Percentiles rank a stretch among this genome's conserved stretches.
Conservation (phyloP, 2,329 filamentous ascomycete genomes). For the Cyphellophora attinorum region DNA sequence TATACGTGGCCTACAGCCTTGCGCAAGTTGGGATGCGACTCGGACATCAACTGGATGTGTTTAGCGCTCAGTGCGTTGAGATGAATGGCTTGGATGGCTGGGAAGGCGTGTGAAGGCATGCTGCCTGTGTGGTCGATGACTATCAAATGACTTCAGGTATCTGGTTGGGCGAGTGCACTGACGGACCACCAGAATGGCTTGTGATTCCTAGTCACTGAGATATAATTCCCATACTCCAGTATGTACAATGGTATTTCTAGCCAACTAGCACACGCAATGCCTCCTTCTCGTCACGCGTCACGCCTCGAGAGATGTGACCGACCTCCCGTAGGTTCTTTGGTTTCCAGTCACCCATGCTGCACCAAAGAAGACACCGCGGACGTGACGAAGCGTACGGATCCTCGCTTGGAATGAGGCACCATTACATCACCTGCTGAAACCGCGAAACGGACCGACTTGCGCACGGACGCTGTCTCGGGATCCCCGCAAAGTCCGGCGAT, state of each 20-base stretch:
- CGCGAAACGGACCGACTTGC: conserved; percentile 1
- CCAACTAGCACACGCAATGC: background rate
- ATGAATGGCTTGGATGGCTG: background rate
- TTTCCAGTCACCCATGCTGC: background rate
- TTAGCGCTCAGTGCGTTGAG: conserved; percentile 1
- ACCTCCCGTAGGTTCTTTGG: background rate
- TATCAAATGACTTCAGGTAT: conserved; percentile 1
- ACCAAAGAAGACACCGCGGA: background rate
- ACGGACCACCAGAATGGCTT: background rate
- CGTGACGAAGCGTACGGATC: conserved; percentile 1
- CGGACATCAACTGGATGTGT: background rate
- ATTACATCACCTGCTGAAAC: background rate
- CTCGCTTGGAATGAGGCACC: background rate
- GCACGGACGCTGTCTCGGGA: background rate
- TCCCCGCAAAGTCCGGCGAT: background rate
- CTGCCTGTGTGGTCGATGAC: background rate
- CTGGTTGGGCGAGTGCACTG: background rate
- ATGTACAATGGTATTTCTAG: conserved; percentile 1
- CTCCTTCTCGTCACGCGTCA: conserved; percentile 1
- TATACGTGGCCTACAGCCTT: conserved; percentile 1
- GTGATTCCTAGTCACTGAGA: background rate
- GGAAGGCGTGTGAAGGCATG: conserved; percentile 1
- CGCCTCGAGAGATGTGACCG: background rate
- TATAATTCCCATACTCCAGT: background rate
- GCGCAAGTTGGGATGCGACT: background rate